phyloP scores from a whole-genome alignment of 2,329 filamentous ascomycete species.

The Penicillium hordei region DNA sequence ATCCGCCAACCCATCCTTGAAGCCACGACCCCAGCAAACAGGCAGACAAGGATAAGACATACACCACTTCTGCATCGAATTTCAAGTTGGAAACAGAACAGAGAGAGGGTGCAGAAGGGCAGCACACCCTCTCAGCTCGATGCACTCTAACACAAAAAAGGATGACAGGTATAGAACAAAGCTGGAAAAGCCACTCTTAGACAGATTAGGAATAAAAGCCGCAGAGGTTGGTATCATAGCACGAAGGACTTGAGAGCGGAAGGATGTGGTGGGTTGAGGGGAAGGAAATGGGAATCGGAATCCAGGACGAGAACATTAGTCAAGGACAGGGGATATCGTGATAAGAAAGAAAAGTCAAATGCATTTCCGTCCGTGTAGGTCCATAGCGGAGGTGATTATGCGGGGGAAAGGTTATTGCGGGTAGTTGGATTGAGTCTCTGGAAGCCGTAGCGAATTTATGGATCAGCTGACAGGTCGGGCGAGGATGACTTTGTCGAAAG shows the following conservation, averaged over 20 bases:
- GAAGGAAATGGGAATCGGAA: constrained; percentile 15
- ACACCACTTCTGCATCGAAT: constrained; percentile 12
- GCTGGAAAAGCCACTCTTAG: constrained; percentile 33
- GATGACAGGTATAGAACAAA: constrained; percentile 22
- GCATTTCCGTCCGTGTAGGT: constrained; percentile 16
- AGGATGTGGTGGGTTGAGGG: not conserved
- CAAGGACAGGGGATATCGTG: constrained; percentile 35
- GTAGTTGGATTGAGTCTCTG: constrained; percentile 41
- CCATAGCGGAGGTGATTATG: constrained; percentile 24
- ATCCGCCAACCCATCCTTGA: constrained; percentile 16
- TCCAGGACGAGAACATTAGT: constrained; percentile 36
- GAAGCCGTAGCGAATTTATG: constrained; percentile 28
- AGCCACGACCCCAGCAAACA: constrained; percentile 12
- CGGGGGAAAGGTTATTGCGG: constrained; percentile 34
- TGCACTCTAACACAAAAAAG: constrained; percentile 26
- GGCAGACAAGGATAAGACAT: constrained; percentile 10
- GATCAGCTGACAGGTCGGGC: constrained; percentile 27
- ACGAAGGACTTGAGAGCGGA: constrained; percentile 27
- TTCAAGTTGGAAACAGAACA: constrained; percentile 14
- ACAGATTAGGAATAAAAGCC: constrained; percentile 30
- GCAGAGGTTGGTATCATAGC: constrained; percentile 39
- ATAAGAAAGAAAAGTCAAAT: constrained; percentile 32
- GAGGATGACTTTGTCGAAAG: constrained; percentile 16
- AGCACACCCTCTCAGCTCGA: constrained; percentile 14
- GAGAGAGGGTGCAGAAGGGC: constrained; percentile 8